Percentiles rank a stretch among this genome's conserved stretches.
phyloP scores from a whole-genome alignment of 2,329 filamentous ascomycete genomes.

The Colletotrichum sp. region DNA sequence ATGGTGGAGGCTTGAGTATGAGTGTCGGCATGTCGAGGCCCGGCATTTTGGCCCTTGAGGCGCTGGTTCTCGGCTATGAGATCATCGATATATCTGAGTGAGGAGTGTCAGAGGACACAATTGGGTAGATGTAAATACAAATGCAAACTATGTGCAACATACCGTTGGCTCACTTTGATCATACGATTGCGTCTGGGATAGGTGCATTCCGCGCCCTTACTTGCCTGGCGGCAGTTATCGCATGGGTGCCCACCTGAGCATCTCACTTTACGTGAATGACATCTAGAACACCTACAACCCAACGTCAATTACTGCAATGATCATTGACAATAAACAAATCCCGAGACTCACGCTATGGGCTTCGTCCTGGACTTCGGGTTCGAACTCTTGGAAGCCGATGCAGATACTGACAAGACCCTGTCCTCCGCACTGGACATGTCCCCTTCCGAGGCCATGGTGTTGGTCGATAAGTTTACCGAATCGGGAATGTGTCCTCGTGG shows the following conservation, averaged over 20 bases:
- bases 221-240: slow-evolving; percentile 33
- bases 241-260: slow-evolving; percentile 38
- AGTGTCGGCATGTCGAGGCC: not conserved
- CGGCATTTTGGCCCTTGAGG: slow-evolving; percentile 22
- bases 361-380: slow-evolving; percentile 10
- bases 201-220: slow-evolving; percentile 32
- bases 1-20: not conserved
- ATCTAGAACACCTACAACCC: slow-evolving; percentile 33
- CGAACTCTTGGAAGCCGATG: not conserved
- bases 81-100: slow-evolving; percentile 35
- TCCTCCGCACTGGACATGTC: slow-evolving; percentile 8
- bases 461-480: not conserved
- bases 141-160: slow-evolving; percentile 19
- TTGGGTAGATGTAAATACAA: slow-evolving; percentile 23
- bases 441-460: slow-evolving; percentile 2
- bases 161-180: slow-evolving; percentile 37
- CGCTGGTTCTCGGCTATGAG: slow-evolving; percentile 37
- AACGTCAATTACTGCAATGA: not conserved
- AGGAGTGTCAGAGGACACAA: not conserved
- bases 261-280: slow-evolving; percentile 36
- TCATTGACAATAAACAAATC: not conserved
- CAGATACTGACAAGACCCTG: not conserved
- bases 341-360: slow-evolving; percentile 18
- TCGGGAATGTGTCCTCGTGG: not conserved
- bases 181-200: slow-evolving; percentile 37